Percentiles rank a stretch among this genome's conserved stretches.
Evolutionary conservation across 495 filamentous ascomycete species (phyloP).

Genomic region (Chaetomium tenue): DNA sequence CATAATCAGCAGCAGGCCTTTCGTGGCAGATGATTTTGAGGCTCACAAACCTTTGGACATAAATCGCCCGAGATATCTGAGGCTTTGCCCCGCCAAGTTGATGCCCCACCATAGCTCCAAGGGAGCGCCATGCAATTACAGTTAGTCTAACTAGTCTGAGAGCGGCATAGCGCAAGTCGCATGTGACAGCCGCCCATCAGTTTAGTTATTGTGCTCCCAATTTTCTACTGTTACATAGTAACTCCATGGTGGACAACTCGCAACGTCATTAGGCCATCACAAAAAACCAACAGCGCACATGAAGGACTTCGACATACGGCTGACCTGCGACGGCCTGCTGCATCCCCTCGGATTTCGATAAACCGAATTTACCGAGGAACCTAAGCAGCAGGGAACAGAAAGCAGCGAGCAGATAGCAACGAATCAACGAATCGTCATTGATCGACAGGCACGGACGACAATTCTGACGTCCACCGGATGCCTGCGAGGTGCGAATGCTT

Average conservation of each 20-base stretch:
- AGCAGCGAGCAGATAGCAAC: no score
- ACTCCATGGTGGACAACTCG: neutral
- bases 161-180: neutral
- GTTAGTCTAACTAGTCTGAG: neutral
- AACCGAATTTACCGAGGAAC: neutral
- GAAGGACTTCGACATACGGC: neutral
- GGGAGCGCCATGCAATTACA: neutral
- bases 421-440: no score
- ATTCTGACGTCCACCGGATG: neutral
- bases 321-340: neutral
- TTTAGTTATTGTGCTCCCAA: neutral
- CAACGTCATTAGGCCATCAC: neutral
- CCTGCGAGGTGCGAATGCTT: neutral
- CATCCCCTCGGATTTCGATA: neutral
- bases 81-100: neutral
- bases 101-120: slow-evolving; percentile 1
- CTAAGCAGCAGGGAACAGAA: no score
- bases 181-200: neutral
- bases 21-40: no score
- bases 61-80: no score
- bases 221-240: neutral
- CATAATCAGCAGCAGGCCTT: no score
- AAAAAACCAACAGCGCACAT: neutral
- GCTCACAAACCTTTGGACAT: no score
- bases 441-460: no score